These are phyloP conservation scores for Batkoa obscura DNA, from an alignment of 371 early-diverging fungal genomes.

Conservation along the genomic window DNA sequence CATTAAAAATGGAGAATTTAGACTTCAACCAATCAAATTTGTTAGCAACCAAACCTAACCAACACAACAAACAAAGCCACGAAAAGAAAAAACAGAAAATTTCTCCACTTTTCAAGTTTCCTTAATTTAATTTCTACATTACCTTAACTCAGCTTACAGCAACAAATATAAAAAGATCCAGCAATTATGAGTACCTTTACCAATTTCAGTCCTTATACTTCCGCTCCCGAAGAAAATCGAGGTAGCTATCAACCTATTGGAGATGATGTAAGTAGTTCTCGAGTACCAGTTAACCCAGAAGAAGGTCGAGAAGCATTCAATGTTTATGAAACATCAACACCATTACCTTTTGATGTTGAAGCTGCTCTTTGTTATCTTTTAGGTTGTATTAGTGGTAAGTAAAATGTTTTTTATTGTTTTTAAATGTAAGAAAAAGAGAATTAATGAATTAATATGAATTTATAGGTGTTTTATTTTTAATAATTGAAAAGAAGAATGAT, in stretches of 20 bases:
- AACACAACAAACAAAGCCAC: too few relatives aligned
- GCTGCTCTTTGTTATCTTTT: slow-evolving; percentile 50
- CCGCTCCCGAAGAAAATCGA: slow-evolving; percentile 5
- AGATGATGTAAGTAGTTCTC: neutral
- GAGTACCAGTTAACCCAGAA: slow-evolving; percentile 1
- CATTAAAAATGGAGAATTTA: too few relatives aligned
- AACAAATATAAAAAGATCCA: too few relatives aligned
- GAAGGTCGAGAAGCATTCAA: slow-evolving; percentile 42
- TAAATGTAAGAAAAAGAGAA: neutral
- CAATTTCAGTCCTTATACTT: slow-evolving; percentile 6
- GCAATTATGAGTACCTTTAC: neutral
- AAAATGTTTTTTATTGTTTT: neutral
- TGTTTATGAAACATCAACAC: slow-evolving; percentile 55
- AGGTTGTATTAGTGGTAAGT: slow-evolving; percentile 46
- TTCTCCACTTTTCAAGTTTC: too few relatives aligned
- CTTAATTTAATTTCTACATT: too few relatives aligned
- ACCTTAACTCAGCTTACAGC: too few relatives aligned
- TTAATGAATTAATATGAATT: slow-evolving; percentile 2
- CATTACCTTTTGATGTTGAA: slow-evolving; percentile 60
- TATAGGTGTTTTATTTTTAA: slow-evolving; percentile 43
- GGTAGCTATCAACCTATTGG: slow-evolving; percentile 4
- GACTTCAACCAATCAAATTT: too few relatives aligned
- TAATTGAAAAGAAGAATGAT: slow-evolving; percentile 59
- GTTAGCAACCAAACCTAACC: too few relatives aligned
- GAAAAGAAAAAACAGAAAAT: too few relatives aligned